Evolutionary conservation across 75 land plant species (phyloP).

Genomic region (Picea sitchensis): DNA sequence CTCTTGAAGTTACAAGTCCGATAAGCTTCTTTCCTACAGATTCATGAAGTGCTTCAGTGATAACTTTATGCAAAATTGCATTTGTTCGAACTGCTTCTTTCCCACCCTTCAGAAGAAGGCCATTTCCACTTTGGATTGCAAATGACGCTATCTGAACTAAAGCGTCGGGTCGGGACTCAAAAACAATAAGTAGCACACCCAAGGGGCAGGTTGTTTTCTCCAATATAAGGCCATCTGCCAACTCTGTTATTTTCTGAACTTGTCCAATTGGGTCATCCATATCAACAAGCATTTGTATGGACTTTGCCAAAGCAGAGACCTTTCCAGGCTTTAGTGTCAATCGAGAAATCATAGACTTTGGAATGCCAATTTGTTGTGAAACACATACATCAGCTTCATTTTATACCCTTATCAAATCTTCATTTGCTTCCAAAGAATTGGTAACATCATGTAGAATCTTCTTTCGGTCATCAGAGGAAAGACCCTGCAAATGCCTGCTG

Average conservation of each 20-base stretch:
- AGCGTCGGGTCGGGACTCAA: constrained; percentile 98
- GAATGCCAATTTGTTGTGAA: constrained; percentile 68
- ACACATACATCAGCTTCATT: constrained; percentile 79
- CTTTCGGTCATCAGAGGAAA: constrained; percentile 62
- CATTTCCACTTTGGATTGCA: constrained; percentile 54
- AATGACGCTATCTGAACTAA: constrained; percentile 97
- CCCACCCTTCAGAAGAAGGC: constrained; percentile 17
- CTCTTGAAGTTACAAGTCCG: constrained; percentile 94
- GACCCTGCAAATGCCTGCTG: constrained; percentile 67
- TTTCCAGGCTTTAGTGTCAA: constrained; percentile 79
- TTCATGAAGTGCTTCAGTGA: constrained; percentile 69
- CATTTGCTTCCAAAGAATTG: constrained; percentile 77
- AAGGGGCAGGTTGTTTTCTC: constrained; percentile 85
- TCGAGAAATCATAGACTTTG: constrained; percentile 66
- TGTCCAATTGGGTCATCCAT: constrained; percentile 95
- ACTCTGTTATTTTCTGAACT: constrained; percentile 71
- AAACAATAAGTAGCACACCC: constrained; percentile 90
- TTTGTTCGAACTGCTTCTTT: constrained; percentile 25
- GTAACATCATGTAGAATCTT: constrained; percentile 63
- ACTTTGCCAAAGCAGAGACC: constrained; percentile 69
- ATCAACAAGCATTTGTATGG: constrained; percentile 75
- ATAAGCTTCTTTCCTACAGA: constrained; percentile 16
- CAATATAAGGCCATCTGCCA: constrained; percentile 79
- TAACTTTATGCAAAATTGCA: constrained; percentile 89
- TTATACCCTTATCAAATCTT: constrained; percentile 51